These are phyloP conservation scores for Tephrocybe sp. DNA, from an alignment of 768 basidiomycete genomes.

Conservation along the genomic window DNA sequence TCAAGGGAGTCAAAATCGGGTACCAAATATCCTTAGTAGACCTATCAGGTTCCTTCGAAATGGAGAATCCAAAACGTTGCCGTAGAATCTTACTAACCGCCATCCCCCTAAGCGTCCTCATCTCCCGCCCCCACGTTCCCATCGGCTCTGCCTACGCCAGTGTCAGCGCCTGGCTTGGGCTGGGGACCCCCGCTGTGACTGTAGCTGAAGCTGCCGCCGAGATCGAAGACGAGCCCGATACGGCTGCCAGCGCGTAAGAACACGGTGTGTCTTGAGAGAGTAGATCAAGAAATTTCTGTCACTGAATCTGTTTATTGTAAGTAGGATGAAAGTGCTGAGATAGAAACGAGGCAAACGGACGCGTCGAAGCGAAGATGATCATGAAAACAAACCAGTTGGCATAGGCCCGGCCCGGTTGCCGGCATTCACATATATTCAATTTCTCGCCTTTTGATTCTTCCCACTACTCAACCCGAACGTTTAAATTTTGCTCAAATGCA, in stretches of 20 bases:
- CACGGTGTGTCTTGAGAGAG: constrained; percentile 34
- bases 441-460: no score
- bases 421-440: no score
- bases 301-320: constrained; percentile 28
- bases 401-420: no score
- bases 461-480: no score
- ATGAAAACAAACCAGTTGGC: no score
- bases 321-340: no score
- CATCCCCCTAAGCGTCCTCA: constrained; percentile 63
- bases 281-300: constrained; percentile 8
- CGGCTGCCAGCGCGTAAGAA: constrained; percentile 43
- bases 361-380: no score
- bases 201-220: constrained; percentile 5
- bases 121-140: constrained; percentile 60
- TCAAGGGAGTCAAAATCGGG: no score
- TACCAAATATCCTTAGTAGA: no score
- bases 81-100: constrained; percentile 55
- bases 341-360: no score
- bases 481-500: no score
- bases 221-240: constrained; percentile 1
- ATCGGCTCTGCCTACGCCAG: no score
- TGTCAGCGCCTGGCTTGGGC: constrained; percentile 52
- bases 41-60: constrained; percentile 11
- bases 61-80: constrained; percentile 25
- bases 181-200: constrained; percentile 8